Percentiles rank a stretch among this genome's conserved stretches.
Conservation (phyloP, 805 yeast species). For the Candida loeiensis region DNA sequence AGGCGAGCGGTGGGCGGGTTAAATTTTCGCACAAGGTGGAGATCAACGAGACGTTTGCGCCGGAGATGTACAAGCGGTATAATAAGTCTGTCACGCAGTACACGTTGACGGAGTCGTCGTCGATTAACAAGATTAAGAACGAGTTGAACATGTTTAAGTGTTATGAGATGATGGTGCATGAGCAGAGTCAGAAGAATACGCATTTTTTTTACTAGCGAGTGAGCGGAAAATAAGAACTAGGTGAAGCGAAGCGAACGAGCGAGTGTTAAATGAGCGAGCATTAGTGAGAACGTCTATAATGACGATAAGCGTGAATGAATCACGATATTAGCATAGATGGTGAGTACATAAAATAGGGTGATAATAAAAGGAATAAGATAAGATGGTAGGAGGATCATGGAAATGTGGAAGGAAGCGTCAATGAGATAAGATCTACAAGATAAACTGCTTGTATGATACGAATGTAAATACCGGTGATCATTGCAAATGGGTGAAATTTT, state of each 20-base stretch:
- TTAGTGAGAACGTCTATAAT: too few relatives aligned
- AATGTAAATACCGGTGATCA: too few relatives aligned
- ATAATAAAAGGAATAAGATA: too few relatives aligned
- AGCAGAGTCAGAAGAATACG: conserved; percentile 54
- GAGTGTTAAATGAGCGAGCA: neutral
- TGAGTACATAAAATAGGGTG: too few relatives aligned
- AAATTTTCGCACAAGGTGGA: conserved; percentile 45
- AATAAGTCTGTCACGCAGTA: conserved; percentile 51
- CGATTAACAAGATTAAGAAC: conserved; percentile 53
- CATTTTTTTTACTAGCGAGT: conserved; percentile 56
- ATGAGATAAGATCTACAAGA: too few relatives aligned
- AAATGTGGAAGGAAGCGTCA: too few relatives aligned
- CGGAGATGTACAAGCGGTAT: conserved; percentile 51
- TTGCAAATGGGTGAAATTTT: too few relatives aligned
- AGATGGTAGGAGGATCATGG: too few relatives aligned
- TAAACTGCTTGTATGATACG: too few relatives aligned
- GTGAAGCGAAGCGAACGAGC: neutral
- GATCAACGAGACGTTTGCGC: conserved; percentile 51
- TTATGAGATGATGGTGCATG: conserved; percentile 67
- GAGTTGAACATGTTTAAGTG: conserved; percentile 66
- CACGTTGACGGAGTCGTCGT: conserved; percentile 46
- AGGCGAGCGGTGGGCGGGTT: conserved; percentile 19
- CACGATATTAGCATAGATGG: too few relatives aligned
- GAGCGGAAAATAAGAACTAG: neutral
- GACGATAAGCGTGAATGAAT: too few relatives aligned